Conservation (phyloP, 1,284 basidiomycete species). For the Flammula alnicola region DNA sequence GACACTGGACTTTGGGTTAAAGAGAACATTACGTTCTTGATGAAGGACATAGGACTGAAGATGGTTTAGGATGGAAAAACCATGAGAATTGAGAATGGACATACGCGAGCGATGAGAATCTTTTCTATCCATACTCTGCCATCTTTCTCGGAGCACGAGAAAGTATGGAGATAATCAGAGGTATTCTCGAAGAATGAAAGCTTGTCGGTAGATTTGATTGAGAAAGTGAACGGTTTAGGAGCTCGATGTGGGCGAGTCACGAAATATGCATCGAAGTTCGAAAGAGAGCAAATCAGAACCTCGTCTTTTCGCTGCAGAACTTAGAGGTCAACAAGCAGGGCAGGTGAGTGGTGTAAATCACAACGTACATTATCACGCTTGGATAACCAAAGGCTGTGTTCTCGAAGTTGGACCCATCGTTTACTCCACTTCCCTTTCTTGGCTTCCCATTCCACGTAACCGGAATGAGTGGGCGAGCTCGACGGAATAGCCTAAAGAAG, state of each 20-base stretch:
- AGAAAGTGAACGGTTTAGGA: constrained; percentile 81
- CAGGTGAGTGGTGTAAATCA: background rate
- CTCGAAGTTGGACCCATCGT: constrained; percentile 82
- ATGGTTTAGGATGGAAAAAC: constrained; percentile 3
- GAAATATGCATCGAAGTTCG: constrained; percentile 84
- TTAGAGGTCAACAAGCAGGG: background rate
- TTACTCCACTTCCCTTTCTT: constrained; percentile 94
- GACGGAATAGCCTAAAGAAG: constrained; percentile 65
- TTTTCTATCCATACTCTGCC: constrained; percentile 71
- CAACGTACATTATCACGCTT: constrained; percentile 81
- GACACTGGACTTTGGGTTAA: constrained; percentile 45
- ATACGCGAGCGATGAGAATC: constrained; percentile 76
- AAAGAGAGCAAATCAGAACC: constrained; percentile 76
- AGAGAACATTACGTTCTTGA: constrained; percentile 76
- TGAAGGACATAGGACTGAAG: constrained; percentile 76
- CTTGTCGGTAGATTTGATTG: constrained; percentile 87
- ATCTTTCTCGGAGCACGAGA: constrained; percentile 74
- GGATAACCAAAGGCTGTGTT: constrained; percentile 82
- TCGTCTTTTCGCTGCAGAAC: constrained; percentile 80
- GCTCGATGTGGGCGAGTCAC: constrained; percentile 74
- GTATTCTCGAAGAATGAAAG: constrained; percentile 84
- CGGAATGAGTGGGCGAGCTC: constrained; percentile 69
- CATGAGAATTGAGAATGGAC: constrained; percentile 31
- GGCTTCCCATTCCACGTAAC: constrained; percentile 83
- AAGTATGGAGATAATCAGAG: constrained; percentile 83